Evolutionary conservation across 2,329 filamentous ascomycete species (phyloP), one percentile per base, ranked within the genome.

Genomic region (Sporothrix pseudoabietina): DNA sequence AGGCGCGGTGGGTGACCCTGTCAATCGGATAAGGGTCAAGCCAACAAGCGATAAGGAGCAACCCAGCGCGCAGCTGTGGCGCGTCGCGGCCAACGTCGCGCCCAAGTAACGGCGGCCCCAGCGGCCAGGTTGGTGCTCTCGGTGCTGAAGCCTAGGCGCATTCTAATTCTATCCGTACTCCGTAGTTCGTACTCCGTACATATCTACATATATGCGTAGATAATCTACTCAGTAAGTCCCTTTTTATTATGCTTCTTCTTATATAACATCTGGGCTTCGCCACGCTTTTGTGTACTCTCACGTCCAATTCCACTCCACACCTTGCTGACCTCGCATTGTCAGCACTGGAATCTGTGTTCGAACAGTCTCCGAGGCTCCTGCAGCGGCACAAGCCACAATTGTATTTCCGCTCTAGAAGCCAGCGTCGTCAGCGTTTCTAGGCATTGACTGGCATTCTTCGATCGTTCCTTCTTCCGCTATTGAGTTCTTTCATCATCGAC

Each of bases 1-100:
- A 65, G 61, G 61, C 22, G 61, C 39, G 39, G 47, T 22, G 10
- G 61, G n/a, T 30, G 61, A 47, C 39, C 35, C 39, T 66, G 61
- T 47, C 61, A 44, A 66, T 66, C 35, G 61, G 61, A 65, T 65
- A 65, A 41, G 19, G 61, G n/a, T n/a, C n/a, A 35, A 44, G n/a
- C 61, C 59, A 26, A 6, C 35, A 16, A 16, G 61, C 35, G 39
- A 44, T 47, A 47, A 65, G 61, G 4, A n/a, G 59, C 59, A 30
- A 22, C 8, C 39, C 14, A 47, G 39, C n/a, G 39, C n/a, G 22
- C 39, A 65, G 61, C 39, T 66, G 61, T 66, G 12, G 61, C 61
- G 61, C 39, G 61, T 66, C 61, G 22, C 61, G 22, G 6, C 61
- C 14, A 55, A n/a, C 39, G 61, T 66, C 61, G 22, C 61, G 39